phyloP scores from a whole-genome alignment of 1,139 yeast genomes.

The Protomyces macrosporus region DNA sequence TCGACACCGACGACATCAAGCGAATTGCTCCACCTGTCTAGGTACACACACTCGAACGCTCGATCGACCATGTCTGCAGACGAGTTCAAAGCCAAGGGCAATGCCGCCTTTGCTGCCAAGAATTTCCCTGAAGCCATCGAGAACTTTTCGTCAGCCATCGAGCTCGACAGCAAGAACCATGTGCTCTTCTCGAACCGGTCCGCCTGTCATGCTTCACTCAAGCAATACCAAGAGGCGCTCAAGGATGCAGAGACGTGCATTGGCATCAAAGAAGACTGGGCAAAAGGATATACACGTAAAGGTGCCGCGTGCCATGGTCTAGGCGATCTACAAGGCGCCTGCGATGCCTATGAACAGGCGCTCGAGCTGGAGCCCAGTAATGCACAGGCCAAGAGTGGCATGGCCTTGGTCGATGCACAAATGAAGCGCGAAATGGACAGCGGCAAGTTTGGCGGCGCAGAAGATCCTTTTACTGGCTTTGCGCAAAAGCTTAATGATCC shows the following conservation, averaged over 20 bases:
- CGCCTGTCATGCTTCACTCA: constrained; percentile 81
- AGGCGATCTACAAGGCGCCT: constrained; percentile 55
- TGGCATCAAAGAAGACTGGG: constrained; percentile 76
- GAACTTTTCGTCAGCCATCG: constrained; percentile 71
- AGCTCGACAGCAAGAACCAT: constrained; percentile 77
- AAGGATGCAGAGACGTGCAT: constrained; percentile 80
- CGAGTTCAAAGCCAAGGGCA: constrained; percentile 65
- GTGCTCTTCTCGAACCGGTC: constrained; percentile 90
- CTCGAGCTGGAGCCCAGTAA: constrained; percentile 74
- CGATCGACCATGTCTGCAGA: constrained; percentile 25
- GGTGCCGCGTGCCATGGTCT: constrained; percentile 90
- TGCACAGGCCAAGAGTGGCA: constrained; percentile 82
- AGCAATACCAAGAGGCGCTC: constrained; percentile 66
- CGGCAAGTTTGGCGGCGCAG: constrained; percentile 36
- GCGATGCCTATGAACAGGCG: constrained; percentile 69
- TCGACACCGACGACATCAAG: background rate
- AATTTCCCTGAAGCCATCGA: constrained; percentile 77
- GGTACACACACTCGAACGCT: background rate
- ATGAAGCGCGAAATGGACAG: constrained; percentile 42
- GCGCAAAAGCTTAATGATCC: constrained; percentile 79
- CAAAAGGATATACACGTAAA: constrained; percentile 88
- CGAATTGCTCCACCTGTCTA: too few relatives aligned
- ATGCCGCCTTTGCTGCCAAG: constrained; percentile 84
- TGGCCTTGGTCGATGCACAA: constrained; percentile 61
- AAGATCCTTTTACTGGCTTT: constrained; percentile 67